A percentile compares a stretch with the other conserved stretches of the same genome.
Evolutionary conservation across 2,329 filamentous ascomycete species (phyloP).

Genomic region (Tolypocladium endophyticum): DNA sequence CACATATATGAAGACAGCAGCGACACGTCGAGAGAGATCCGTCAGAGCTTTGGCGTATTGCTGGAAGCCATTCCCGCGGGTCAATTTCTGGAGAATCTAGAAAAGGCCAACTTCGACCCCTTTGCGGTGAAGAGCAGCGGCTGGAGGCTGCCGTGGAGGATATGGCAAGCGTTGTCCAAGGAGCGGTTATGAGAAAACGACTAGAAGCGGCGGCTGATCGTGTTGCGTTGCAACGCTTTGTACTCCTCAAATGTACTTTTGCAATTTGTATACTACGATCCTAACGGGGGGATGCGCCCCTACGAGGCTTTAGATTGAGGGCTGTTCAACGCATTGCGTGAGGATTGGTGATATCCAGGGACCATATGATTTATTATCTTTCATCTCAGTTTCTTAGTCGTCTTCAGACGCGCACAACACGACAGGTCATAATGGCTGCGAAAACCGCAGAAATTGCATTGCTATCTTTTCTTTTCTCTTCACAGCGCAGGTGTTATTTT

Average conservation of each 20-base stretch:
- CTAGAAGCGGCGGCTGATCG: background rate
- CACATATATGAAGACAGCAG: slow-evolving; percentile 36
- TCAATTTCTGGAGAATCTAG: slow-evolving; percentile 67
- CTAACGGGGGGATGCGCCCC: background rate
- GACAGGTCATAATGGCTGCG: background rate
- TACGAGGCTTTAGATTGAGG: background rate
- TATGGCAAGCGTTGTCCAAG: slow-evolving; percentile 43
- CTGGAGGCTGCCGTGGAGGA: slow-evolving; percentile 80
- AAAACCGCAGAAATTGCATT: background rate
- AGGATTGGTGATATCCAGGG: background rate
- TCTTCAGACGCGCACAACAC: background rate
- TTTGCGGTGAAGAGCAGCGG: slow-evolving; percentile 52
- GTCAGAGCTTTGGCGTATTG: slow-evolving; percentile 66
- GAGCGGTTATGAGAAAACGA: slow-evolving; percentile 29
- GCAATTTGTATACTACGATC: slow-evolving; percentile 2
- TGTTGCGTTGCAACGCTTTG: background rate
- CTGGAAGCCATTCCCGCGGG: slow-evolving; percentile 70
- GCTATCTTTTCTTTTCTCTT: background rate
- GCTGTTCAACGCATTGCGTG: background rate
- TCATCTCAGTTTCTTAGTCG: too few relatives aligned
- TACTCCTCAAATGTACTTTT: background rate
- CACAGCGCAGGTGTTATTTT: background rate
- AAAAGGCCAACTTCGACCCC: slow-evolving; percentile 74
- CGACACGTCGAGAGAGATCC: slow-evolving; percentile 27
- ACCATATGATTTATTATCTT: too few relatives aligned